Percentiles rank a stretch among this genome's conserved stretches.
Conservation (phyloP, 2,329 filamentous ascomycete genomes). For the Saccharata proteae region DNA sequence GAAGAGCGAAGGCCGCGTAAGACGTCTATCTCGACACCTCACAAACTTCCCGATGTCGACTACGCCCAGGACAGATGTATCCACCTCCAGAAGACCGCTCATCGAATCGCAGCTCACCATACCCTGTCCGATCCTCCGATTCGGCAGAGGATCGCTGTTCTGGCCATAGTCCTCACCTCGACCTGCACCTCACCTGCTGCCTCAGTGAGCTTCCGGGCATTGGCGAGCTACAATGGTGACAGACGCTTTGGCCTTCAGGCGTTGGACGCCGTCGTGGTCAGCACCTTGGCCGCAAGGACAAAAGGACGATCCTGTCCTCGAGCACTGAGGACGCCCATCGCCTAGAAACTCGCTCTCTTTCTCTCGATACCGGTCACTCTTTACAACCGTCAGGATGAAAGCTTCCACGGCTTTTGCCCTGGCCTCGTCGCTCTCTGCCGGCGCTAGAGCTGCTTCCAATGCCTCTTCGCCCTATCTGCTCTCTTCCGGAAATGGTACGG, state of each 20-base stretch:
- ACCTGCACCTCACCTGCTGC: too few species aligned
- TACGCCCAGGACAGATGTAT: too few species aligned
- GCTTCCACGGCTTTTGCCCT: constrained; percentile 5
- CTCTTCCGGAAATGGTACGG: constrained; percentile 5
- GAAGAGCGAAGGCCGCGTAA: too few species aligned
- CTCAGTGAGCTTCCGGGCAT: too few species aligned
- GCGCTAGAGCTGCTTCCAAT: constrained; percentile 4
- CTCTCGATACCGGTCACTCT: neutral
- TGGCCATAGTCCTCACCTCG: too few species aligned
- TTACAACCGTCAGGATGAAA: neutral
- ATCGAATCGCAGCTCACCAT: too few species aligned
- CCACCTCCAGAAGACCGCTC: too few species aligned
- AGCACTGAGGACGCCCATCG: neutral
- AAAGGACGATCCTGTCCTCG: neutral
- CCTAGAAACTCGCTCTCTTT: neutral
- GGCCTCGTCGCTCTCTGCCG: constrained; percentile 5
- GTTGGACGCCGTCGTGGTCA: neutral
- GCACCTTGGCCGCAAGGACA: neutral
- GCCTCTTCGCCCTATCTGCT: constrained; percentile 1
- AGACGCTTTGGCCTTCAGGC: neutral
- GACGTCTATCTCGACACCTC: too few species aligned
- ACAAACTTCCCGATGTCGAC: too few species aligned
- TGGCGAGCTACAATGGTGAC: too few species aligned
- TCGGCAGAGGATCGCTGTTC: too few species aligned
- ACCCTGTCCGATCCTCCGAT: too few species aligned